Base-by-base conservation (phyloP, 1,284 basidiomycete species). In the Marasmius sp. region DNA sequence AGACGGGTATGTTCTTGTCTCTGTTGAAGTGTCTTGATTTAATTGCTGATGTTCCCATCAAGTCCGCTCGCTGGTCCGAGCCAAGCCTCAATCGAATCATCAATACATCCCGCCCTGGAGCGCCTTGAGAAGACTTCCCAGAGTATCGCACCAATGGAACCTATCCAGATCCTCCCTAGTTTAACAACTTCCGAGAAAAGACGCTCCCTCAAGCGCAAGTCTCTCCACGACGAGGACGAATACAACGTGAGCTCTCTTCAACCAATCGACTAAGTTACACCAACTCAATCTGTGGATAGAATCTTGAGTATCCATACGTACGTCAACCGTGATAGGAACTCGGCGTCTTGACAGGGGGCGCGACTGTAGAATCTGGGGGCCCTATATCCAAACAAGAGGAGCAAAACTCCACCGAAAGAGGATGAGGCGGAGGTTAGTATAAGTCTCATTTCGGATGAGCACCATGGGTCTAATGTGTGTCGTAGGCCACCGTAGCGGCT, bases 321-420 rank as follows among this genome's bases (percentile, higher is more conserved):
- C 63, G 71, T 61, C 33, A 56, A 39, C 12, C 11, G 14, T 14
- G 37, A 36, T 36, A 7, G 6, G 34, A 14, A 16, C 12, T 36
- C n/a, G 52, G 37, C 38, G 3, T 43, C 16, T 20, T 52, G 22
- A 27, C 43, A 45, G 59, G 18, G 48, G 39, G 2, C 48, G 10
- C 43, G 22, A 45, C 16, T 60, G 33, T 39, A 81, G 79, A 80
- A 80, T 59, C 71, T 79, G n/a, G 69, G 71, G n/a, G 71, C 76
- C 57, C 75, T 80, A 52, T 80, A 80, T 55, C 82, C 83, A 16
- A 76, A 81, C 67, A 85, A 85, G 64, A 69, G 82, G 60, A 81
- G 77, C 71, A 78, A 71, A 71, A 84, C 82, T 43, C 83, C 83
- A 14, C 77, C 82, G 7, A 62, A 71, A 6, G 75, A 78, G 59